A percentile compares a stretch with the other conserved stretches of the same genome.
Conservation (phyloP, 805 yeast genomes). For the Helenozyma rhizophorensis region DNA sequence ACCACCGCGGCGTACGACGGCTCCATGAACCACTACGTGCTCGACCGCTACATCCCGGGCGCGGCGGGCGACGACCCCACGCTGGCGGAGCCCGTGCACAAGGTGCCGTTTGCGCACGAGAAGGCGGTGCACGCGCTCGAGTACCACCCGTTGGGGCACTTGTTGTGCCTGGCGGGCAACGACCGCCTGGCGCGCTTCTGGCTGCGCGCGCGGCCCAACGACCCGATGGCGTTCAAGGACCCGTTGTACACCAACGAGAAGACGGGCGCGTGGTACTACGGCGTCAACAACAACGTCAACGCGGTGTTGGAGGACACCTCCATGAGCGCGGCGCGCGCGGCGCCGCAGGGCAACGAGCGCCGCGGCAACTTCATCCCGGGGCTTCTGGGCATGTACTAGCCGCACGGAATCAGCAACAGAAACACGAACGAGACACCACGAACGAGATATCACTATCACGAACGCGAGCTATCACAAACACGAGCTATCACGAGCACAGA, state of each 20-base stretch:
- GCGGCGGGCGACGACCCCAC: constrained; percentile 19
- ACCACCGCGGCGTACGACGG: constrained; percentile 92
- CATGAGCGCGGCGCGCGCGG: constrained; percentile 1
- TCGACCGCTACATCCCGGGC: constrained; percentile 51
- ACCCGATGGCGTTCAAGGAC: constrained; percentile 75
- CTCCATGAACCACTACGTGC: constrained; percentile 67
- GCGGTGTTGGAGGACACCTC: constrained; percentile 26
- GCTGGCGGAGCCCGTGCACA: constrained; percentile 44
- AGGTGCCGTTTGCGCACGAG: constrained; percentile 90
- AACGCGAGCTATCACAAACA: no score
- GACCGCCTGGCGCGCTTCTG: constrained; percentile 92
- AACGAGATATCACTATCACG: no score
- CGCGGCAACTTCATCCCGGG: constrained; percentile 10
- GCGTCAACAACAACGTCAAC: constrained; percentile 41
- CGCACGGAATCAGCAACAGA: no score
- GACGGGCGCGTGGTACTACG: constrained; percentile 53
- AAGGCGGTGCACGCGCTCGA: constrained; percentile 86
- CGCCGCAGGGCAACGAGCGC: constrained; percentile 12
- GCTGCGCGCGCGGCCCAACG: constrained; percentile 90
- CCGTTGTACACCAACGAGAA: constrained; percentile 70
- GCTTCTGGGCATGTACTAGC: background rate
- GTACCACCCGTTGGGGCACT: constrained; percentile 92
- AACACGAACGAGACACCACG: background rate
- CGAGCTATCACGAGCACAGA: no score
- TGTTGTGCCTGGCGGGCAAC: constrained; percentile 87